Conservation (phyloP, 2,329 filamentous ascomycete species). For the Venturia aucupariae region DNA sequence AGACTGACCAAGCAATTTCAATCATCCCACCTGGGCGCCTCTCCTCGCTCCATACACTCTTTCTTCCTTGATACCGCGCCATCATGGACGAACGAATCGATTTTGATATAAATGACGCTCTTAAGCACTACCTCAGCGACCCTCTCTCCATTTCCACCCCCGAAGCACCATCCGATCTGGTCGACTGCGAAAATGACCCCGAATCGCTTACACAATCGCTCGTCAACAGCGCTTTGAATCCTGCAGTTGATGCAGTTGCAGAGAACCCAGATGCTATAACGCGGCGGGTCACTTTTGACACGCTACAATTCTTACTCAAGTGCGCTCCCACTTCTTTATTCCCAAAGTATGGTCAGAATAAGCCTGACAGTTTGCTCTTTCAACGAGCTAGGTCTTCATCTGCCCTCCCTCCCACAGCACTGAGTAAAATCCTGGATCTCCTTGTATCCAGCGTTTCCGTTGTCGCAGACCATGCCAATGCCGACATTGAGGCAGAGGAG, state of each 20-base stretch:
- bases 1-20: neutral
- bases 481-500: constrained; percentile 85
- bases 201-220: constrained; percentile 69
- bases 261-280: constrained; percentile 85
- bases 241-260: constrained; percentile 84
- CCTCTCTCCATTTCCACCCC: constrained; percentile 72
- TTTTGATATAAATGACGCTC: constrained; percentile 93
- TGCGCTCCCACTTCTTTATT: constrained; percentile 53
- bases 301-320: constrained; percentile 93
- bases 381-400: constrained; percentile 66
- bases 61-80: constrained; percentile 25
- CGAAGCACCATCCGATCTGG: constrained; percentile 72
- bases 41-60: constrained; percentile 14
- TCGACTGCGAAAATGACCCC: constrained; percentile 88
- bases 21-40: constrained; percentile 7
- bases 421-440: constrained; percentile 89
- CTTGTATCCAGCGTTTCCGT: constrained; percentile 77
- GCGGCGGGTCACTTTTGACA: constrained; percentile 74
- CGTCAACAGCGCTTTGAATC: constrained; percentile 79
- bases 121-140: constrained; percentile 95
- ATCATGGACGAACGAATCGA: constrained; percentile 58
- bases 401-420: constrained; percentile 66
- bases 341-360: constrained; percentile 22
- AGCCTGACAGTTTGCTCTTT: constrained; percentile 50
- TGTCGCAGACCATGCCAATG: constrained; percentile 75